Percentiles rank a stretch among this genome's conserved stretches.
Conservation (phyloP, 2,329 filamentous ascomycete genomes). For the Leptographium radiaticola region DNA sequence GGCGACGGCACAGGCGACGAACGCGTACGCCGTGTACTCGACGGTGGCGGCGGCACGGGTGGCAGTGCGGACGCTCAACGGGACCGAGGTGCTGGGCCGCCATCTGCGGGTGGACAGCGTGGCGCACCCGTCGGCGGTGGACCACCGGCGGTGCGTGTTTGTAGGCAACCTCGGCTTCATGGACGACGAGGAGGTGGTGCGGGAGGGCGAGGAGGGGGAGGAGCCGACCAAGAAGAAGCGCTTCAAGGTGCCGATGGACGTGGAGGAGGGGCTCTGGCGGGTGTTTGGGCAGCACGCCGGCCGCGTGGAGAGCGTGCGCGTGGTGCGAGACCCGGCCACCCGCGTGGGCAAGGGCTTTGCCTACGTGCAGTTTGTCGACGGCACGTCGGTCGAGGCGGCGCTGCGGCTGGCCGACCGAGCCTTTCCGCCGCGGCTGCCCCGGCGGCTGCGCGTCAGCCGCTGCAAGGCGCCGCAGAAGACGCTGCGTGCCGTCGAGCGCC, state of each 20-base stretch:
- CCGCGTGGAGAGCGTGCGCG: conserved; percentile 82
- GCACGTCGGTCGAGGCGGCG: conserved; percentile 81
- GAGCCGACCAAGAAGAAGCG: conserved; percentile 30
- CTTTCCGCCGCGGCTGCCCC: conserved; percentile 87
- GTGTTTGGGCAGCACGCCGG: conserved; percentile 62
- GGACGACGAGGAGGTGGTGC: conserved; percentile 64
- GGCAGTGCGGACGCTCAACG: conserved; percentile 69
- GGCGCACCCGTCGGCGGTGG: conserved; percentile 69
- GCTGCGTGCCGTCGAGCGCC: conserved; percentile 33
- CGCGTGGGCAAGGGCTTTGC: conserved; percentile 94
- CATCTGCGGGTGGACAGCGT: conserved; percentile 87
- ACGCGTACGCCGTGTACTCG: conserved; percentile 86
- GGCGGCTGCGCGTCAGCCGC: conserved; percentile 71
- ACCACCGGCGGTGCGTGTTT: conserved; percentile 85
- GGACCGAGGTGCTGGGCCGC: conserved; percentile 67
- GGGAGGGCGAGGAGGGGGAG: conserved; percentile 35
- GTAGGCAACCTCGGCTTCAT: conserved; percentile 95
- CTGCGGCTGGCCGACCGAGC: conserved; percentile 81
- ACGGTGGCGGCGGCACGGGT: conserved; percentile 61
- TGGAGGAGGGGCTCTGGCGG: conserved; percentile 87
- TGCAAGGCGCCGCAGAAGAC: conserved; percentile 64
- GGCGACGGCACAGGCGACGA: conserved; percentile 81
- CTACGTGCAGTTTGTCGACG: conserved; percentile 90
- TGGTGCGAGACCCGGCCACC: conserved; percentile 79
- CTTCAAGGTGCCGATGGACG: conserved; percentile 63